phyloP scores from a whole-genome alignment of 2,329 filamentous ascomycete genomes.

The Xylogone sp. region DNA sequence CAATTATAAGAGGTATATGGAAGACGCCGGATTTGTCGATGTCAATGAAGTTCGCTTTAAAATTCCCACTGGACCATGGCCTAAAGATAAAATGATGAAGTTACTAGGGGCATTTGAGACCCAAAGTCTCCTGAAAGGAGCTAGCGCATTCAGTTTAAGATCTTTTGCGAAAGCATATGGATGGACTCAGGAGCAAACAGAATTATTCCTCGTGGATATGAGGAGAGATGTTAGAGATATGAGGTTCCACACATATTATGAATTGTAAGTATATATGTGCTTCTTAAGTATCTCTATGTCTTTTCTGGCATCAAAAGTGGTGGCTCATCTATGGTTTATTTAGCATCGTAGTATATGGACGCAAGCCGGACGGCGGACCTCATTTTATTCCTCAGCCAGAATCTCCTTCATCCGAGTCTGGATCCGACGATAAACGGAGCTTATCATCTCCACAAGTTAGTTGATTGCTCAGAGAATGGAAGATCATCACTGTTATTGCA shows the following conservation, averaged over 20 bases:
- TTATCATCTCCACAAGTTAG: neutral
- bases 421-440: neutral
- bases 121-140: constrained; percentile 12
- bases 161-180: constrained; percentile 12
- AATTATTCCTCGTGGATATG: constrained; percentile 11
- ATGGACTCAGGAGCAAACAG: constrained; percentile 12
- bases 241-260: neutral
- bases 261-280: neutral
- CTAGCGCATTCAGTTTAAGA: constrained; percentile 13
- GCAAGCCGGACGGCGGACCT: neutral
- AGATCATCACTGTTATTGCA: neutral
- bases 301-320: neutral
- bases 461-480: neutral
- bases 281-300: neutral
- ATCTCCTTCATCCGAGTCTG: neutral
- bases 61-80: constrained; percentile 12
- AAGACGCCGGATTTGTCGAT: constrained; percentile 13
- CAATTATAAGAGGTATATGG: constrained; percentile 23
- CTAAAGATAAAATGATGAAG: constrained; percentile 13
- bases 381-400: neutral
- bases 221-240: constrained; percentile 12
- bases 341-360: neutral
- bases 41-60: constrained; percentile 13
- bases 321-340: neutral
- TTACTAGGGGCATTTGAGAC: constrained; percentile 16